Percentiles rank a stretch among this genome's conserved stretches.
phyloP scores from a whole-genome alignment of 345 rosid genomes.

The Citrus mangshanensis region DNA sequence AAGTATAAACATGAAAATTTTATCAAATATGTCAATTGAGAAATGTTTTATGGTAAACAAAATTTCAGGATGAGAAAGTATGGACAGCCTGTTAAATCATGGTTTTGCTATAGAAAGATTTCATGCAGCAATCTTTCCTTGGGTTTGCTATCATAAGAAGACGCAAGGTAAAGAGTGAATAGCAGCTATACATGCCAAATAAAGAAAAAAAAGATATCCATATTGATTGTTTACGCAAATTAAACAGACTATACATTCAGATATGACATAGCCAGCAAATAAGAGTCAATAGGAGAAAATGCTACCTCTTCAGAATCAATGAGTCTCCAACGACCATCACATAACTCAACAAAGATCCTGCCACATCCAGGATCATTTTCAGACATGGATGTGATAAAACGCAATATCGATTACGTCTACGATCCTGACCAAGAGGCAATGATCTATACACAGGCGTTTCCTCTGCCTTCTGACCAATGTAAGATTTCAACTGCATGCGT shows the following conservation, averaged over 20 bases:
- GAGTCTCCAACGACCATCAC: constrained; percentile 73
- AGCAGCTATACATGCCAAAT: background rate
- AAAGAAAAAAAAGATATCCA: background rate
- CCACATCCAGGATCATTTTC: constrained; percentile 81
- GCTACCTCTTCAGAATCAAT: constrained; percentile 78
- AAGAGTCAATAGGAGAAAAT: background rate
- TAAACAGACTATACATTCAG: background rate
- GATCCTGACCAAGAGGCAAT: constrained; percentile 87
- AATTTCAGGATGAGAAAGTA: background rate
- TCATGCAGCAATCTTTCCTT: background rate
- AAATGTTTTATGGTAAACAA: background rate
- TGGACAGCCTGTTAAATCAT: background rate
- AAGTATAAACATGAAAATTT: background rate
- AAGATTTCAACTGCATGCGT: constrained; percentile 66
- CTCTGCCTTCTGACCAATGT: constrained; percentile 79
- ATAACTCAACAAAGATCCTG: constrained; percentile 77
- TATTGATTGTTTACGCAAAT: background rate
- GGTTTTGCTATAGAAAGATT: background rate
- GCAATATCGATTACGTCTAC: constrained; percentile 89
- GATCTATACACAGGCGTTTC: constrained; percentile 71
- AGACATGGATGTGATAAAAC: constrained; percentile 67
- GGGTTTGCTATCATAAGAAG: background rate
- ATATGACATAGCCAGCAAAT: background rate
- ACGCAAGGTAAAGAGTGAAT: background rate
- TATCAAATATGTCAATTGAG: background rate